Conservation (phyloP, 2,329 filamentous ascomycete genomes). For the Pseudocercospora vitis region DNA sequence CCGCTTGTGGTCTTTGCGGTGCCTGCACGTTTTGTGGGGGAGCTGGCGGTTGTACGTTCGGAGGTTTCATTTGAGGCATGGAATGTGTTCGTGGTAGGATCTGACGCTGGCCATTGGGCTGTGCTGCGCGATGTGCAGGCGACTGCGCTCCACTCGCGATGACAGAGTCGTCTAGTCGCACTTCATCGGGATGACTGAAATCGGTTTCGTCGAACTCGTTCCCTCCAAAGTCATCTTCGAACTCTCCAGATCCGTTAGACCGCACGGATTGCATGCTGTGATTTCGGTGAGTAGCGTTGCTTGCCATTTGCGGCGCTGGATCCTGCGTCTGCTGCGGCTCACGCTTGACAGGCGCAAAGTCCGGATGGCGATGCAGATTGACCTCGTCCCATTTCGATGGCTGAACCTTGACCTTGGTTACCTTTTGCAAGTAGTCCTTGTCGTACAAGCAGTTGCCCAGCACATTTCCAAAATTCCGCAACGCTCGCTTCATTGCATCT, state of each 20-base stretch:
- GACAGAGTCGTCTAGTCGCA: constrained; percentile 54
- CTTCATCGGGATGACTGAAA: constrained; percentile 69
- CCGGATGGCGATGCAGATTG: constrained; percentile 78
- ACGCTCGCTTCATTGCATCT: constrained; percentile 83
- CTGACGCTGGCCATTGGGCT: constrained; percentile 28
- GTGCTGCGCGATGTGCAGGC: constrained; percentile 26
- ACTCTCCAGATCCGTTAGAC: constrained; percentile 42
- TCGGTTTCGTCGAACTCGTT: constrained; percentile 59
- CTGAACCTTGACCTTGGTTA: constrained; percentile 82
- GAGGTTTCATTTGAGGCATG: constrained; percentile 35
- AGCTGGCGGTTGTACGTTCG: constrained; percentile 30
- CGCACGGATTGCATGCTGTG: constrained; percentile 37
- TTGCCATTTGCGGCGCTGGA: constrained; percentile 14
- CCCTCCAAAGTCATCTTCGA: constrained; percentile 58
- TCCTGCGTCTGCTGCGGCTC: constrained; percentile 40
- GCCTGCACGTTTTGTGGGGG: constrained; percentile 27
- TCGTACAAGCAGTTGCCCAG: constrained; percentile 99
- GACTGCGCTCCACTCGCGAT: constrained; percentile 20
- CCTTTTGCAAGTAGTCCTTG: constrained; percentile 85
- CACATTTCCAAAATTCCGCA: constrained; percentile 92
- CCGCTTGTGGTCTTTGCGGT: constrained; percentile 28
- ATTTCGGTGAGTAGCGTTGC: constrained; percentile 25
- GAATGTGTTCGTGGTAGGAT: constrained; percentile 34
- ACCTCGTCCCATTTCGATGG: constrained; percentile 75
- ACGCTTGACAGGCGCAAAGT: constrained; percentile 65